Conservation (phyloP, 2,329 filamentous ascomycete genomes). For the Septoria linicola region DNA sequence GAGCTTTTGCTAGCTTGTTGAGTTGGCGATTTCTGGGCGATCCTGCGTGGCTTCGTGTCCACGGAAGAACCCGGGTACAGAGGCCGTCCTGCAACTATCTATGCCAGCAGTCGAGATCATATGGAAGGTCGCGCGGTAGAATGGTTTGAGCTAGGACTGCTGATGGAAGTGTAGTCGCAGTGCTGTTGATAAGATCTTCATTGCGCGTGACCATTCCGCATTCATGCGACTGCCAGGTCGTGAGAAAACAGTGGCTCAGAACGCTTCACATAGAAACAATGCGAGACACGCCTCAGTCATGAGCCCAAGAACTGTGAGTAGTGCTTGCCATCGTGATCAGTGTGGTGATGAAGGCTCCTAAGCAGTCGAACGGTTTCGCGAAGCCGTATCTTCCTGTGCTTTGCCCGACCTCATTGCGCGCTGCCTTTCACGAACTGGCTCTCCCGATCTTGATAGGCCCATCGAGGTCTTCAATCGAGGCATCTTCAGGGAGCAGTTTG, state of each 20-base stretch:
- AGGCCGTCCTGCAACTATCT: neutral
- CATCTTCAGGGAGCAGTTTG: slow-evolving; percentile 39
- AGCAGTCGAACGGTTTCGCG: neutral
- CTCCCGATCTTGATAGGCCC: slow-evolving; percentile 48
- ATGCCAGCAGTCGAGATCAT: neutral
- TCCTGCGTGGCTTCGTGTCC: neutral
- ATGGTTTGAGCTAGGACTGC: too few species aligned
- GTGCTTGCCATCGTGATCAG: too few species aligned
- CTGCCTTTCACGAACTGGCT: slow-evolving; percentile 17
- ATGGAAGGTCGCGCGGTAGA: too few species aligned
- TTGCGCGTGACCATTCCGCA: too few species aligned
- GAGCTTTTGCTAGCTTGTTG: slow-evolving; percentile 6
- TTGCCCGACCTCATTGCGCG: neutral
- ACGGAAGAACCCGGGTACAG: neutral
- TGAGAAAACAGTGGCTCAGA: too few species aligned
- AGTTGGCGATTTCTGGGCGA: slow-evolving; percentile 2
- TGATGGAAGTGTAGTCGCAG: too few species aligned
- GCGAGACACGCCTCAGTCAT: too few species aligned
- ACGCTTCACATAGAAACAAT: too few species aligned
- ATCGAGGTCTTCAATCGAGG: slow-evolving; percentile 42
- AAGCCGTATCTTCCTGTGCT: neutral
- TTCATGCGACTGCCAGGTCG: too few species aligned
- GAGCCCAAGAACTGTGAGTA: too few species aligned
- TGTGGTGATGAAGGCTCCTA: neutral
- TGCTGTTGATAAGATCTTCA: too few species aligned